Evolutionary conservation across 169 alveolate genomes (phyloP).

Genomic region (Eimeria necatrix): DNA sequence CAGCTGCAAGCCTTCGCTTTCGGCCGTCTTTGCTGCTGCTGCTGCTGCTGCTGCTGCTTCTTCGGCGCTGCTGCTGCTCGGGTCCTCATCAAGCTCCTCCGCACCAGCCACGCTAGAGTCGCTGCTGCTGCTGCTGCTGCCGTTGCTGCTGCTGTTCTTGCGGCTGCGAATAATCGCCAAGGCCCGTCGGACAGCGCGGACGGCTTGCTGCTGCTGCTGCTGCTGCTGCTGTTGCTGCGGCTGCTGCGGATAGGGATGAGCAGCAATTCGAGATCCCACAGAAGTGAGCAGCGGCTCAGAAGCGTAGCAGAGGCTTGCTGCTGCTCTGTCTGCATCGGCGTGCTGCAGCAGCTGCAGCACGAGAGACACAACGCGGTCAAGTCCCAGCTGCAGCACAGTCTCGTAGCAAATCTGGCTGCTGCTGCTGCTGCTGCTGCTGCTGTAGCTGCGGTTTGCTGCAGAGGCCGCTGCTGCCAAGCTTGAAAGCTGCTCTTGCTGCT

Average conservation of each 20-base stretch:
- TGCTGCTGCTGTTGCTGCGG: slow-evolving; percentile 51
- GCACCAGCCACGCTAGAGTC: neutral
- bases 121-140: slow-evolving; percentile 39
- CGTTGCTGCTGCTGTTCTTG: slow-evolving; percentile 20
- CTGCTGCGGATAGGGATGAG: slow-evolving; percentile 74
- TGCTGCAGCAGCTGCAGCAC: slow-evolving; percentile 55
- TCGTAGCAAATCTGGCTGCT: slow-evolving; percentile 24
- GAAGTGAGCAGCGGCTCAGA: slow-evolving; percentile 72
- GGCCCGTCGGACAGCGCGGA: neutral
- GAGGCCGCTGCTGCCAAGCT: slow-evolving; percentile 14
- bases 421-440: slow-evolving; percentile 45
- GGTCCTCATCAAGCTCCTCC: neutral
- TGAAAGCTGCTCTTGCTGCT: neutral
- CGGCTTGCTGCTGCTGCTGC: slow-evolving; percentile 41
- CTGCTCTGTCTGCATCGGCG: slow-evolving; percentile 64
- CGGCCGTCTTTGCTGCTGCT: slow-evolving; percentile 32
- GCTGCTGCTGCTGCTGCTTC: slow-evolving; percentile 13
- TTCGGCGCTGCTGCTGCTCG: slow-evolving; percentile 15
- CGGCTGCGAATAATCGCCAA: slow-evolving; percentile 3
- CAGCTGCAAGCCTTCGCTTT: neutral
- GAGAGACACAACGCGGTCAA: slow-evolving; percentile 28
- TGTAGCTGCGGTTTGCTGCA: neutral
- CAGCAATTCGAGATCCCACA: slow-evolving; percentile 57
- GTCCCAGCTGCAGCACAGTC: slow-evolving; percentile 63
- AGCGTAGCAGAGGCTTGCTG: slow-evolving; percentile 67